A percentile compares a stretch with the other conserved stretches of the same genome.
These are phyloP conservation scores for Cytospora schulzeri DNA, from an alignment of 2,329 filamentous ascomycete species.

Conservation along the genomic window DNA sequence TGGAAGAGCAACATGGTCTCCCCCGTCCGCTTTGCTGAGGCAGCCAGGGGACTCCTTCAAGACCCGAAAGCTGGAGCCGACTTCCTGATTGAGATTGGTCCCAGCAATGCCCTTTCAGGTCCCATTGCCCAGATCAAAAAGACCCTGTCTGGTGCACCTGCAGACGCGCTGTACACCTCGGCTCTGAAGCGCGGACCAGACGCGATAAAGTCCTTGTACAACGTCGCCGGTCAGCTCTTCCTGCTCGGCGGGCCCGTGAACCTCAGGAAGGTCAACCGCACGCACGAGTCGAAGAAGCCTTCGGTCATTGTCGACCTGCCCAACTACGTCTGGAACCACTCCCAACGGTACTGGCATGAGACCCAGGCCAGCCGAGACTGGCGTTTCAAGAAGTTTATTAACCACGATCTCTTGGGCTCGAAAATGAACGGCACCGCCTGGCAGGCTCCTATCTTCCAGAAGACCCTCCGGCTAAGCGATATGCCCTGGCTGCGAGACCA, in stretches of 20 bases:
- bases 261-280: too few relatives aligned
- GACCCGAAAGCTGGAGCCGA: slow-evolving; percentile 22
- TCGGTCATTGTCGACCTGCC: not conserved
- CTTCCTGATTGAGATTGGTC: slow-evolving; percentile 18
- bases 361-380: slow-evolving; percentile 1
- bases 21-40: slow-evolving; percentile 34
- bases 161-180: too few relatives aligned
- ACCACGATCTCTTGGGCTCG: slow-evolving; percentile 11
- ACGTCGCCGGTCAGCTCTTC: not conserved
- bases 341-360: slow-evolving; percentile 19
- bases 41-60: too few relatives aligned
- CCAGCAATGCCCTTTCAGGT: too few relatives aligned
- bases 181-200: too few relatives aligned
- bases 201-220: too few relatives aligned
- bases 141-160: too few relatives aligned
- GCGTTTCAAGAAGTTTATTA: not conserved
- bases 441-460: not conserved
- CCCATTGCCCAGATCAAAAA: too few relatives aligned
- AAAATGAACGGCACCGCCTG: slow-evolving; percentile 4
- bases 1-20: slow-evolving; percentile 38
- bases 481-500: slow-evolving; percentile 42
- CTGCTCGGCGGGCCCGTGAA: too few relatives aligned
- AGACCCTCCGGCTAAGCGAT: not conserved
- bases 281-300: not conserved
- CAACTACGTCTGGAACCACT: slow-evolving; percentile 28